Base-by-base conservation (phyloP, 2,329 filamentous ascomycete species). In the Botrytis deweyae region DNA sequence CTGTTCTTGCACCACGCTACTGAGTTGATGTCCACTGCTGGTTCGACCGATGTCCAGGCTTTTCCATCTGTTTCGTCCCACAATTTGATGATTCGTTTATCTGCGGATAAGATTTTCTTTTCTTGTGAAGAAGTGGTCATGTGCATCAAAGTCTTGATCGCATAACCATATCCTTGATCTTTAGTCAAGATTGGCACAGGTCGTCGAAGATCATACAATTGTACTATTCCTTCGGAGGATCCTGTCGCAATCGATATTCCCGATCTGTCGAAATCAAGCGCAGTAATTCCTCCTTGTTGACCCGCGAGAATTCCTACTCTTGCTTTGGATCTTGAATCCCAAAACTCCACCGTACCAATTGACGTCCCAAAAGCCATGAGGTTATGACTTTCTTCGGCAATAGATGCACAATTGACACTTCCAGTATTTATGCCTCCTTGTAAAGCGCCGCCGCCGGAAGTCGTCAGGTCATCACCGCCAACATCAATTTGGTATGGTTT, bases 1-100 rank as follows among this genome's bases (percentile, higher is more conserved):
- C 91, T 95, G 78, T 97, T 90, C 77, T 92, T 94, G 81, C 93
- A 94, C 91, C 95, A 97, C 69, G 93, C 94, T 10, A 99, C 94
- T 75, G 93, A 92, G 82, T 98, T 98, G 79, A 99, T 89, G 81
- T 99, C 96, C 10, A 98, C 96, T 12, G 94, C 89, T 3, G 96
- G 96, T 80, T 99, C 96, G 63, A 98, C 93, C 1, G 94, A 96
- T 0, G 96, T 98, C 95, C 96, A 99, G 6, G 95, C 93, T 36
- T 90, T 90, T 73, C 96, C 96, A 74, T 91, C 91, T 49, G 87
- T 85, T 75, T 93, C 90, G 79, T 98, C 94, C 94, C 95, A 99
- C 64, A 99, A 90, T 84, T 99, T 99, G 85, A 99, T 97, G 78
- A 97, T 97, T 76, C 93, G 90, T 84, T 97, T 97, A 83, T 99